Evolutionary conservation across 116 monocot genomes (phyloP).

Genomic region (Cymodocea nodosa): DNA sequence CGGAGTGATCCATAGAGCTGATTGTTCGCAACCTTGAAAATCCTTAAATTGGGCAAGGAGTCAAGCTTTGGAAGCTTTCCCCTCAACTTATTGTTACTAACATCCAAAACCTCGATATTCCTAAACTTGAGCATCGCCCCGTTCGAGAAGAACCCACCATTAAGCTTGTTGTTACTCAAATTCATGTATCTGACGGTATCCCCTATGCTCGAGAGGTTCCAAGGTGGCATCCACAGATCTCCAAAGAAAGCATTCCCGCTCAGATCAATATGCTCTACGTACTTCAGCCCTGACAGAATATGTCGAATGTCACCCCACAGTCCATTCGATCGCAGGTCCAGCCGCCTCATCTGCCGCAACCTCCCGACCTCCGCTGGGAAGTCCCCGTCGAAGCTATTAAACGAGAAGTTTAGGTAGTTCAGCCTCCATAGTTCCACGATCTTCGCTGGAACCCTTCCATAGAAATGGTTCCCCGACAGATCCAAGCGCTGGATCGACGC

Average conservation of each 20-base stretch:
- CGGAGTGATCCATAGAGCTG: constrained; percentile 45
- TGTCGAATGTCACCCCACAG: constrained; percentile 40
- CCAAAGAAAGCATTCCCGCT: constrained; percentile 64
- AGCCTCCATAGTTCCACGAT: constrained; percentile 44
- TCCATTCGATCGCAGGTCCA: constrained; percentile 57
- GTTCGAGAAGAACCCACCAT: constrained; percentile 47
- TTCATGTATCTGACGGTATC: constrained; percentile 54
- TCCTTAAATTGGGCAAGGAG: constrained; percentile 35
- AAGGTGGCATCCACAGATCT: constrained; percentile 16
- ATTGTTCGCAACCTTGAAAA: constrained; percentile 43
- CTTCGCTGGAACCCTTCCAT: constrained; percentile 53
- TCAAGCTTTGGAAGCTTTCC: constrained; percentile 56
- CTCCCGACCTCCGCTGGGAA: constrained; percentile 26
- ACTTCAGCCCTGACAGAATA: constrained; percentile 39
- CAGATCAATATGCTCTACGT: constrained; percentile 56
- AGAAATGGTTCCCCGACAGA: constrained; percentile 67
- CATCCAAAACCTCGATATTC: constrained; percentile 73
- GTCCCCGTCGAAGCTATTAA: constrained; percentile 43
- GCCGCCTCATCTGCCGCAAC: constrained; percentile 60
- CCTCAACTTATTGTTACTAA: constrained; percentile 36
- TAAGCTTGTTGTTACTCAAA: constrained; percentile 49
- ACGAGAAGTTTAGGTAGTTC: constrained; percentile 52
- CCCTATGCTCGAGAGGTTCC: constrained; percentile 35
- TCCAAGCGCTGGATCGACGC: constrained; percentile 32
- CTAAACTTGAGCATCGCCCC: constrained; percentile 40